Evolutionary conservation across 129 eudicot genomes (phyloP).

Genomic region (Oenanthe sinensis): DNA sequence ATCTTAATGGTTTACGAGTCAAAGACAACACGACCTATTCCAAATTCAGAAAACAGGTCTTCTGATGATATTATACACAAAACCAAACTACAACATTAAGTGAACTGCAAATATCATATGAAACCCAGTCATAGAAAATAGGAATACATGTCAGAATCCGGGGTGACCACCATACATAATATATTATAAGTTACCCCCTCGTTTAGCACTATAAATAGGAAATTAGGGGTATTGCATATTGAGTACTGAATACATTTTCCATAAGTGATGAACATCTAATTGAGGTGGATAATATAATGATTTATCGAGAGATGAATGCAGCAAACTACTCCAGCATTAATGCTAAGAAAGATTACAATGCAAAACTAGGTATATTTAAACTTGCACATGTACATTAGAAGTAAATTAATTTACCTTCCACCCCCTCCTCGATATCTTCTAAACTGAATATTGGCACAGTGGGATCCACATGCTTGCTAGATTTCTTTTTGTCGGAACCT

Average conservation of each 20-base stretch:
- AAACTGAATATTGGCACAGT: constrained; percentile 91
- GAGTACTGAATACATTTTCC: not conserved
- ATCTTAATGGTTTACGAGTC: not conserved
- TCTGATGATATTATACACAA: not conserved
- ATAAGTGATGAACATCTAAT: not conserved
- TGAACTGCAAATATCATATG: not conserved
- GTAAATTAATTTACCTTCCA: constrained; percentile 61
- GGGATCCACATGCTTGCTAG: constrained; percentile 86
- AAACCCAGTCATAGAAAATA: not conserved
- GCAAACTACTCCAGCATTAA: not conserved
- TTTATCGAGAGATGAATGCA: not conserved
- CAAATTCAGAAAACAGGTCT: not conserved
- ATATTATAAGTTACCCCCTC: not conserved
- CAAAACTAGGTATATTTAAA: not conserved
- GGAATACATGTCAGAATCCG: not conserved
- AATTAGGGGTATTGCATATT: not conserved
- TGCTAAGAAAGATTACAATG: not conserved
- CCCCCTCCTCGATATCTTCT: constrained; percentile 97
- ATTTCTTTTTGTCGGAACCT: constrained; percentile 90
- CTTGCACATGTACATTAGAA: not conserved
- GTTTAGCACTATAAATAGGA: not conserved
- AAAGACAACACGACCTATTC: not conserved
- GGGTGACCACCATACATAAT: not conserved
- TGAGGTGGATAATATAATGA: too few species aligned
- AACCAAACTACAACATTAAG: not conserved